phyloP scores from a whole-genome alignment of 257 asterid species.

The Ehretia macrophylla region DNA sequence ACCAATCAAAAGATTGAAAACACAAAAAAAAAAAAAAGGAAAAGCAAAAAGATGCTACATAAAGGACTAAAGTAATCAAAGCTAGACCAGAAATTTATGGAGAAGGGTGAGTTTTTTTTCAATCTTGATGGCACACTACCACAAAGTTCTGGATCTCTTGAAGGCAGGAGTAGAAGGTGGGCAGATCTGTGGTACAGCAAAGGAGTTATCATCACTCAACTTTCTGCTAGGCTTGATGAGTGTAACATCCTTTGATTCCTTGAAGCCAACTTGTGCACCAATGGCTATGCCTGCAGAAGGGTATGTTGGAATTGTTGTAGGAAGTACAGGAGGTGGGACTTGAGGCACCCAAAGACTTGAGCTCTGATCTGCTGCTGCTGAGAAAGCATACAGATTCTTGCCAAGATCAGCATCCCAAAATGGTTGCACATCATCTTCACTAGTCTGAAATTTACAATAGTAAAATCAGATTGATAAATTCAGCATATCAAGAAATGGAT shows the following conservation, averaged over 20 bases:
- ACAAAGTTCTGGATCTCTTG: conserved; percentile 19
- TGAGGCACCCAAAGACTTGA: conserved; percentile 69
- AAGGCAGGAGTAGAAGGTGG: conserved; percentile 34
- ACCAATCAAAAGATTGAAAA: background rate
- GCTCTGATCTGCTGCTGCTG: conserved; percentile 30
- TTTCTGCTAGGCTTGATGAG: conserved; percentile 36
- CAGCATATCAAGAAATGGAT: background rate
- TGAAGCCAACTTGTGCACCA: conserved; percentile 37
- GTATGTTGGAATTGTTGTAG: conserved; percentile 31
- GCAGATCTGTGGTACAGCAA: conserved; percentile 75
- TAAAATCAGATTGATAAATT: background rate
- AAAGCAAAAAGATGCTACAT: conserved; percentile 2
- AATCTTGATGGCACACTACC: conserved; percentile 17
- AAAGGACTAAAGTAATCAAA: background rate
- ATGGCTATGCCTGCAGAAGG: conserved; percentile 25
- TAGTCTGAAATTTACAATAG: conserved; percentile 2
- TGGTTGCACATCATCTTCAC: conserved; percentile 39
- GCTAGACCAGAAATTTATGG: background rate
- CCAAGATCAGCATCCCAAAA: conserved; percentile 47
- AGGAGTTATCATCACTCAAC: conserved; percentile 50
- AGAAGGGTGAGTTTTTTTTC: too few species aligned
- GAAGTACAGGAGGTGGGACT: conserved; percentile 23
- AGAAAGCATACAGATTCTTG: conserved; percentile 23
- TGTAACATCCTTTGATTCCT: conserved; percentile 28
- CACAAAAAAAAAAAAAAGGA: conserved; percentile 3